A percentile compares a stretch with the other conserved stretches of the same genome.
phyloP scores from a whole-genome alignment of 1,284 basidiomycete genomes.

The Phenoliferia sp. region DNA sequence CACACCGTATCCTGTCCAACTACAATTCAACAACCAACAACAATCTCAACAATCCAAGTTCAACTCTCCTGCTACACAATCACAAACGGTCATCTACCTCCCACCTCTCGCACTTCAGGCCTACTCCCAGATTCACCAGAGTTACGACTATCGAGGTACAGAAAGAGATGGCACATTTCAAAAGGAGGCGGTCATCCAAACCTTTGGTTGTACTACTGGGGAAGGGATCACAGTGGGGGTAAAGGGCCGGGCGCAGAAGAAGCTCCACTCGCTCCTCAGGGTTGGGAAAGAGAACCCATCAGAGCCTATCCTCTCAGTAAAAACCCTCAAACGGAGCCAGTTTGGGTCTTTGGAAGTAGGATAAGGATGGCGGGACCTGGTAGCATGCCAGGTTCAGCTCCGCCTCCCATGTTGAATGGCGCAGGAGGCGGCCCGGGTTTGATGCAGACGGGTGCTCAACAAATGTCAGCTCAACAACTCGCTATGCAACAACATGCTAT shows the following conservation, averaged over 20 bases:
- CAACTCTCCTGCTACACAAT: conserved; percentile 21
- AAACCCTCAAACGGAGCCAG: conserved; percentile 3
- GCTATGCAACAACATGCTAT: not conserved
- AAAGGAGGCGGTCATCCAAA: conserved; percentile 13
- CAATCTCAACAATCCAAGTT: not conserved
- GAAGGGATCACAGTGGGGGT: conserved; percentile 14
- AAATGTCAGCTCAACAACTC: not conserved
- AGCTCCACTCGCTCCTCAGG: conserved; percentile 4
- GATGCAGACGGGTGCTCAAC: not conserved
- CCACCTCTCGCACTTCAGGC: conserved; percentile 1
- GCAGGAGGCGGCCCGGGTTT: not conserved
- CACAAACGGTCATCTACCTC: conserved; percentile 20
- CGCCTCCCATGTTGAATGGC: not conserved
- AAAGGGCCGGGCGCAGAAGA: conserved; percentile 1
- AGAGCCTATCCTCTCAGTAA: conserved; percentile 18
- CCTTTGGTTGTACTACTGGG: conserved; percentile 25
- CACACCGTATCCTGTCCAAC: conserved; percentile 15
- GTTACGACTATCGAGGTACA: conserved; percentile 13
- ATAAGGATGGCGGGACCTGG: not conserved
- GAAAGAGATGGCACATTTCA: conserved; percentile 20
- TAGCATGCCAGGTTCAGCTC: not conserved
- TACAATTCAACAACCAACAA: conserved; percentile 2
- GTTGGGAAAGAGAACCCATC: conserved; percentile 17
- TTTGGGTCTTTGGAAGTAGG: conserved; percentile 2
- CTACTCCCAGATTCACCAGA: conserved; percentile 15